phyloP scores from a whole-genome alignment of 2,329 filamentous ascomycete species.

The Sporothrix brunneoviolacea region DNA sequence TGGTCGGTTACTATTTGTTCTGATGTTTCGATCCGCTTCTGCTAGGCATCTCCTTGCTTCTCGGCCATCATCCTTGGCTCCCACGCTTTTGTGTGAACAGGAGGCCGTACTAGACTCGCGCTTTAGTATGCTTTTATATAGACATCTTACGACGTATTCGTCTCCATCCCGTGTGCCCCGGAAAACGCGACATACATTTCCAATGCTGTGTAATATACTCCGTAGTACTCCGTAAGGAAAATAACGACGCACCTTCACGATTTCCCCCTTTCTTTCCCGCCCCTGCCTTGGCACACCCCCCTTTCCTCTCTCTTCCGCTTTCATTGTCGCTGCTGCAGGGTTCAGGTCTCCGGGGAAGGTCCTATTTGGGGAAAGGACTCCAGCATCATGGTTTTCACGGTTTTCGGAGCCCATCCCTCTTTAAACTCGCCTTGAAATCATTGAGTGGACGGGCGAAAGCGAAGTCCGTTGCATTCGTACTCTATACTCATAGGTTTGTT shows the following conservation, averaged over 20 bases:
- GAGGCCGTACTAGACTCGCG: too few species aligned
- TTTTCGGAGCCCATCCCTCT: too few species aligned
- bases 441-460: too few species aligned
- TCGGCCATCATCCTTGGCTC: neutral
- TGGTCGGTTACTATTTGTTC: neutral
- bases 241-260: neutral
- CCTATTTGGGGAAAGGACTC: neutral
- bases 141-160: too few species aligned
- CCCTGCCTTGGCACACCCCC: neutral
- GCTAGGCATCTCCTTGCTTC: neutral
- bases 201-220: neutral
- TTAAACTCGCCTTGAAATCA: too few species aligned
- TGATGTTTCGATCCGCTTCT: neutral
- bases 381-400: too few species aligned
- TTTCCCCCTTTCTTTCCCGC: neutral
- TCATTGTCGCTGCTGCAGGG: neutral
- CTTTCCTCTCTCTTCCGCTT: neutral
- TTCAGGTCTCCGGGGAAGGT: neutral
- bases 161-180: conserved; percentile 3
- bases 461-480: too few species aligned
- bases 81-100: too few species aligned
- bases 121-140: too few species aligned
- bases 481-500: too few species aligned
- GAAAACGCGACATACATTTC: neutral
- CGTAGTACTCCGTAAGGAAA: neutral